Evolutionary conservation across 2,329 filamentous ascomycete genomes (phyloP).

Genomic region (Ascochyta clinopodiicola): DNA sequence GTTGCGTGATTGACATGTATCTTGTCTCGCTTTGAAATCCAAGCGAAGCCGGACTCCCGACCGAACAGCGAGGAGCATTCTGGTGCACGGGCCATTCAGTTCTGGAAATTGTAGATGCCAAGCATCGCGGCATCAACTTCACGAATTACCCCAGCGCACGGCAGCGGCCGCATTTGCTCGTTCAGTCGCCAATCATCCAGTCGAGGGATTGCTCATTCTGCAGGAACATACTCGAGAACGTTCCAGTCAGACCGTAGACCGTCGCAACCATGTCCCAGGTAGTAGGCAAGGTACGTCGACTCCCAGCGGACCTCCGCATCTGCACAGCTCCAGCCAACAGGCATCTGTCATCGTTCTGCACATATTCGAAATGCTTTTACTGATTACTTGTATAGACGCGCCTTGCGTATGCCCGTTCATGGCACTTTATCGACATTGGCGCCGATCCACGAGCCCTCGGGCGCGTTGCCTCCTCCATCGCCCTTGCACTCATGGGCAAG

Average conservation of each 20-base stretch:
- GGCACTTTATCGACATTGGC: conserved; percentile 86
- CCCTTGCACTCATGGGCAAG: conserved; percentile 92
- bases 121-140: conserved; percentile 11
- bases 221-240: neutral
- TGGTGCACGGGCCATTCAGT: neutral
- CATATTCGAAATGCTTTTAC: neutral
- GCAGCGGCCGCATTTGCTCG: conserved; percentile 4
- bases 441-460: conserved; percentile 78
- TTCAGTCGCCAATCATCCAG: neutral
- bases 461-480: conserved; percentile 86
- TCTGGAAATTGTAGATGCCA: conserved; percentile 14
- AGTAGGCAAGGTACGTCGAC: conserved; percentile 70
- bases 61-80: neutral
- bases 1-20: conserved; percentile 18
- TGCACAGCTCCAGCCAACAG: neutral
- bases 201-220: neutral
- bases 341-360: neutral
- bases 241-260: conserved; percentile 30
- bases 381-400: conserved; percentile 69
- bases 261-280: conserved; percentile 74
- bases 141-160: conserved; percentile 16
- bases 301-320: conserved; percentile 31
- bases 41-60: conserved; percentile 14
- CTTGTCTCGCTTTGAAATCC: conserved; percentile 43
- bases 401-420: conserved; percentile 93